A percentile compares a stretch with the other conserved stretches of the same genome.
Conservation (phyloP, 2,329 filamentous ascomycete species). For the Neurospora crassa region DNA sequence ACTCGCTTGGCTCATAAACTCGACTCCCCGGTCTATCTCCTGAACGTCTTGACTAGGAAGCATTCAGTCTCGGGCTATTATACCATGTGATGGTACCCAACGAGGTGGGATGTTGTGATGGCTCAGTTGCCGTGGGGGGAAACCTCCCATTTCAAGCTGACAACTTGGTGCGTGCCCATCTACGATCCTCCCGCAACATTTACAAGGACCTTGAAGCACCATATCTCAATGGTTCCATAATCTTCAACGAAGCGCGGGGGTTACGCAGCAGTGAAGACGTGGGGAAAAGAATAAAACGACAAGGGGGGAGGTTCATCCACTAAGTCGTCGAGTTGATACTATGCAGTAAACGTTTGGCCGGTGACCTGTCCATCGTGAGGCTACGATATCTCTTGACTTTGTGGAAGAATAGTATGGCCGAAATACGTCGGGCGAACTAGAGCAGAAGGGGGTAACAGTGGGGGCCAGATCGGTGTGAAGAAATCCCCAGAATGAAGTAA, state of each 20-base stretch:
- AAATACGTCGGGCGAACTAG: not conserved
- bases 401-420: not conserved
- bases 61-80: not conserved
- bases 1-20: not conserved
- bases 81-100: not conserved
- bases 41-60: not conserved
- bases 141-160: not conserved
- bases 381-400: not conserved
- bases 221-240: not conserved
- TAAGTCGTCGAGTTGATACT: not conserved
- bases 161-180: not conserved
- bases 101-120: not conserved
- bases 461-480: not conserved
- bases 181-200: not conserved
- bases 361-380: not conserved
- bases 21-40: not conserved
- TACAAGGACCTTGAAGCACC: not conserved
- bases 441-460: not conserved
- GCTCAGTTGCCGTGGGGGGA: not conserved
- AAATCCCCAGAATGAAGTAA: not conserved
- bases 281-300: not conserved
- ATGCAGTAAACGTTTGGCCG: not conserved
- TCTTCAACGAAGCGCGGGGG: not conserved
- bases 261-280: not conserved
- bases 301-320: not conserved